These are phyloP conservation scores for Pyricularia sp. DNA, from an alignment of 2,329 filamentous ascomycete species.

Conservation along the genomic window DNA sequence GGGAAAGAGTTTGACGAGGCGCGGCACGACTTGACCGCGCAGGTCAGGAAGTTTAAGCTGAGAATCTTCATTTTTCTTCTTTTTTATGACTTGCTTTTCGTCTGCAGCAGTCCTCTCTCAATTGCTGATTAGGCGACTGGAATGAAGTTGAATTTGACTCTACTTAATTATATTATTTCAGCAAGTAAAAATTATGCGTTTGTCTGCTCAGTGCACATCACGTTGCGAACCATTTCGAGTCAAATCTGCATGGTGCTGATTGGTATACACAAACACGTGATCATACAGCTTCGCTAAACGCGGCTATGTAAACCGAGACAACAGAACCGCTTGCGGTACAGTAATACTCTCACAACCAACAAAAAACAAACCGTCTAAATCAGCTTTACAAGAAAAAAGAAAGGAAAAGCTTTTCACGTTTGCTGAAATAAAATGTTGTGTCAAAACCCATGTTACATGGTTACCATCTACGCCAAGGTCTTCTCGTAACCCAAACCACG, in stretches of 20 bases:
- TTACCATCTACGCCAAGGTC: conserved; percentile 25
- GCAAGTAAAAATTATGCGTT: background rate
- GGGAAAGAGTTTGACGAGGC: conserved; percentile 71
- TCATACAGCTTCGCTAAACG: background rate
- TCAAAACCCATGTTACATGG: background rate
- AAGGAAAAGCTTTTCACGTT: no score
- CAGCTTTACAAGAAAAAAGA: background rate
- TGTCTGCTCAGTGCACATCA: background rate
- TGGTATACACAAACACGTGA: background rate
- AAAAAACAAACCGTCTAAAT: background rate
- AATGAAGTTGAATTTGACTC: background rate
- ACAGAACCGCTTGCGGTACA: background rate
- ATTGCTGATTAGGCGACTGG: background rate
- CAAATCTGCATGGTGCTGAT: background rate
- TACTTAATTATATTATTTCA: background rate
- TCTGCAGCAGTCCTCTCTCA: background rate
- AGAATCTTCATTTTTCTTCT: conserved; percentile 71
- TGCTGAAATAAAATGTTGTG: background rate
- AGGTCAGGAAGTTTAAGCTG: conserved; percentile 93
- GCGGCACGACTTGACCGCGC: conserved; percentile 93
- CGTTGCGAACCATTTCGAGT: background rate
- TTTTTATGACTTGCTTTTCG: conserved; percentile 24
- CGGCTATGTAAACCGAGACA: background rate
- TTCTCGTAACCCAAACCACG: conserved; percentile 31
- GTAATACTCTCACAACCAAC: background rate